Evolutionary conservation across 192 early-diverging fungal species (phyloP).

Genomic region (Coemansia erecta): DNA sequence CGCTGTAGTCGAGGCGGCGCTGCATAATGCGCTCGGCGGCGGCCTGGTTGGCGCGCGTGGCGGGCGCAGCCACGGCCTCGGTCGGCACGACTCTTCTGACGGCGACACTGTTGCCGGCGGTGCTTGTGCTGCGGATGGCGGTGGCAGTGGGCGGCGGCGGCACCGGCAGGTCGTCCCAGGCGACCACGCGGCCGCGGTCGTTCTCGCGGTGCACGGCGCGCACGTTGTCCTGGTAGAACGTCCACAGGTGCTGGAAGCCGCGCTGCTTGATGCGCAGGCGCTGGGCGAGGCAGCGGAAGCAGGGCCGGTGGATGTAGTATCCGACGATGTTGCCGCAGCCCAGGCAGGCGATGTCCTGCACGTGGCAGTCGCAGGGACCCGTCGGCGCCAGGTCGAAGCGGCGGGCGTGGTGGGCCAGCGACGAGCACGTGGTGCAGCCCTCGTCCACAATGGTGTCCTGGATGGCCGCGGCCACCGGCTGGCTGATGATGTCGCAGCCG

Average conservation of each 20-base stretch:
- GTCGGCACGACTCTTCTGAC: not conserved
- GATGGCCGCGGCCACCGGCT: conserved; percentile 37
- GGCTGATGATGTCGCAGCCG: conserved; percentile 43
- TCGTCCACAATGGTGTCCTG: conserved; percentile 32
- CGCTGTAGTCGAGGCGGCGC: too few species aligned
- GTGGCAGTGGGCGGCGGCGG: conserved; percentile 30
- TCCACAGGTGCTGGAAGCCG: conserved; percentile 54
- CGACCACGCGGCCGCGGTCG: conserved; percentile 31
- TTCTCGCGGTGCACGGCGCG: conserved; percentile 37
- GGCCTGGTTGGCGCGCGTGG: not conserved
- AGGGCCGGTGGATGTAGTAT: conserved; percentile 51
- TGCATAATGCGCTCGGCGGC: not conserved
- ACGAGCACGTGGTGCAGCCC: conserved; percentile 36
- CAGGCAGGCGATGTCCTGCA: conserved; percentile 50
- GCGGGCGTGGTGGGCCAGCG: conserved; percentile 38
- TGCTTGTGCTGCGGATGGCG: conserved; percentile 2
- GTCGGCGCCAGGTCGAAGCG: conserved; percentile 49
- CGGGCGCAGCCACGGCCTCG: not conserved
- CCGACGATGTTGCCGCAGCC: conserved; percentile 50
- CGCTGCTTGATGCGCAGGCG: conserved; percentile 50
- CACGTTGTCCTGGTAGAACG: conserved; percentile 51
- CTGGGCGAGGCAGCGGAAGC: conserved; percentile 49
- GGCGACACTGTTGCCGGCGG: not conserved
- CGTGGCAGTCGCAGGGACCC: conserved; percentile 51
- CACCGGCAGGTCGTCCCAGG: conserved; percentile 38